phyloP scores from a whole-genome alignment of 2,329 filamentous ascomycete species.

The Stachybotrys elegans region DNA sequence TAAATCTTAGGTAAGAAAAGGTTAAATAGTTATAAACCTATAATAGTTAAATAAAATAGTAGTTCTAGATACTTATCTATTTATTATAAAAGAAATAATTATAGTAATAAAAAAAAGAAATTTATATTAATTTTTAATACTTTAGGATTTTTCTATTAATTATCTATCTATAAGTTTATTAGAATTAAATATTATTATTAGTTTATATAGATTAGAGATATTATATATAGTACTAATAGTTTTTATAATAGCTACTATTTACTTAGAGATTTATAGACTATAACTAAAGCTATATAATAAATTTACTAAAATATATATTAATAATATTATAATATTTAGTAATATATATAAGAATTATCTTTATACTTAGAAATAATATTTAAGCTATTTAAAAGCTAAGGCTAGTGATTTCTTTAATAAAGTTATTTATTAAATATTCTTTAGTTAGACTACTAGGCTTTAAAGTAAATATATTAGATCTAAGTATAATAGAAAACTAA shows the following conservation, averaged over 20 bases:
- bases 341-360: background rate
- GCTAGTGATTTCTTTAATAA: conserved; percentile 1
- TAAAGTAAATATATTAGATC: background rate
- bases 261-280: no score
- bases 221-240: background rate
- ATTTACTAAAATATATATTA: background rate
- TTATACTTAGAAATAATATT: background rate
- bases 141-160: background rate
- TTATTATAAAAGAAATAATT: conserved; percentile 1
- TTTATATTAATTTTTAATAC: background rate
- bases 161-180: background rate
- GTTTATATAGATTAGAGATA: background rate
- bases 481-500: background rate
- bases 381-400: conserved; percentile 1
- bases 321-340: conserved; percentile 4
- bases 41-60: conserved; percentile 1
- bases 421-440: background rate
- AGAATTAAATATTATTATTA: background rate
- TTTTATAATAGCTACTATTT: no score
- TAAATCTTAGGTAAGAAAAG: no score
- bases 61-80: background rate
- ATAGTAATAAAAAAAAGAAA: background rate
- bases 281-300: background rate
- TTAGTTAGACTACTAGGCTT: background rate
- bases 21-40: background rate